These are phyloP conservation scores for Naganishia friedmannii DNA, from an alignment of 768 basidiomycete species.

Conservation along the genomic window DNA sequence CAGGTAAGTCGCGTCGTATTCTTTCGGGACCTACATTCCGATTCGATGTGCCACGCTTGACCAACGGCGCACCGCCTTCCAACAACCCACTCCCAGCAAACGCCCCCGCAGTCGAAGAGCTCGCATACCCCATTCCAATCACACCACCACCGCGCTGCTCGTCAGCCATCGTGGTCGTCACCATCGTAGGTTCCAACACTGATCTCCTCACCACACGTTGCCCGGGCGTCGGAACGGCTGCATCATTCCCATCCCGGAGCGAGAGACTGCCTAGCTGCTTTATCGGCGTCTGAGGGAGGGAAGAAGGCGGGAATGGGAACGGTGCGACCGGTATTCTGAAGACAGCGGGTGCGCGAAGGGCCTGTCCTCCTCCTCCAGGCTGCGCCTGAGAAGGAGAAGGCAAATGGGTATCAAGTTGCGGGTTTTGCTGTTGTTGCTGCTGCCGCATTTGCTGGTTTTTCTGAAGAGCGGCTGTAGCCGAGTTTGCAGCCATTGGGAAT, in stretches of 20 bases:
- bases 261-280: constrained; percentile 23
- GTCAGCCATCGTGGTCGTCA: background rate
- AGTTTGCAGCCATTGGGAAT: constrained; percentile 16
- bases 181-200: too few relatives aligned
- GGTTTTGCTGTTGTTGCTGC: constrained; percentile 12
- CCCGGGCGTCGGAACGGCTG: background rate
- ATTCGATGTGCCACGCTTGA: constrained; percentile 14
- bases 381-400: background rate
- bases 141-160: background rate
- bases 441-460: constrained; percentile 19
- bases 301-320: constrained; percentile 8
- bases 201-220: background rate
- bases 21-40: constrained; percentile 1
- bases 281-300: constrained; percentile 17
- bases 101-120: too few relatives aligned
- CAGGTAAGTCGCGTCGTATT: too few relatives aligned
- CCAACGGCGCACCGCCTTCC: constrained; percentile 22
- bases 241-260: constrained; percentile 20
- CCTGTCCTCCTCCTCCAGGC: constrained; percentile 30
- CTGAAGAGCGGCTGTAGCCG: constrained; percentile 18
- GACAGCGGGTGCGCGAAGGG: constrained; percentile 47
- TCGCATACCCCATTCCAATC: constrained; percentile 19
- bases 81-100: constrained; percentile 18
- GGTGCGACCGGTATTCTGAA: constrained; percentile 48
- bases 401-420: constrained; percentile 4